These are phyloP conservation scores for Alternaria sp. DNA, from an alignment of 2,329 filamentous ascomycete species.

Conservation along the genomic window DNA sequence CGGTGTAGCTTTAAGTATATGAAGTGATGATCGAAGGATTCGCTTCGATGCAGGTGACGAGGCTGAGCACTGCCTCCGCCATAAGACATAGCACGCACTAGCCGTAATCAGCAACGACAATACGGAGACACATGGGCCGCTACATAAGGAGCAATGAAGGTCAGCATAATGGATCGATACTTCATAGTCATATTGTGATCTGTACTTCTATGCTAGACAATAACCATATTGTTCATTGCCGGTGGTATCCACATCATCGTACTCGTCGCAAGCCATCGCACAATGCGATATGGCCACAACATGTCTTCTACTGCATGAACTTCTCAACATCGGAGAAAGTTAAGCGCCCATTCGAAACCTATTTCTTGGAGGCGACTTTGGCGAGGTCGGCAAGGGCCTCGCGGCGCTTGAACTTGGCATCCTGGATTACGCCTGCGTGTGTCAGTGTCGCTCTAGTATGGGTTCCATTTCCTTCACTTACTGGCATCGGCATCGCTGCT, in stretches of 20 bases:
- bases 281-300: not conserved
- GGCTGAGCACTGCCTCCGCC: not conserved
- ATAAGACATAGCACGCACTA: not conserved
- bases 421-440: slow-evolving; percentile 69
- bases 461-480: slow-evolving; percentile 45
- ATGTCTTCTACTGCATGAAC: not conserved
- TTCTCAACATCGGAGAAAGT: not conserved
- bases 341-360: slow-evolving; percentile 13
- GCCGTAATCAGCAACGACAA: not conserved
- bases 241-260: not conserved
- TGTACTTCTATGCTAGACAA: not conserved
- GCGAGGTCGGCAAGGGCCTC: slow-evolving; percentile 73
- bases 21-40: not conserved
- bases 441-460: not conserved
- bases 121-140: not conserved
- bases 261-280: not conserved
- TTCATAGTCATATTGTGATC: not conserved
- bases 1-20: not conserved
- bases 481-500: slow-evolving; percentile 73
- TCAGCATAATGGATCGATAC: not conserved
- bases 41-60: not conserved
- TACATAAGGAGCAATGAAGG: not conserved
- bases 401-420: slow-evolving; percentile 78
- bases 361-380: slow-evolving; percentile 54
- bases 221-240: not conserved